Base-by-base conservation (phyloP, 2,329 filamentous ascomycete genomes). In the Rugonectria rugulosa region DNA sequence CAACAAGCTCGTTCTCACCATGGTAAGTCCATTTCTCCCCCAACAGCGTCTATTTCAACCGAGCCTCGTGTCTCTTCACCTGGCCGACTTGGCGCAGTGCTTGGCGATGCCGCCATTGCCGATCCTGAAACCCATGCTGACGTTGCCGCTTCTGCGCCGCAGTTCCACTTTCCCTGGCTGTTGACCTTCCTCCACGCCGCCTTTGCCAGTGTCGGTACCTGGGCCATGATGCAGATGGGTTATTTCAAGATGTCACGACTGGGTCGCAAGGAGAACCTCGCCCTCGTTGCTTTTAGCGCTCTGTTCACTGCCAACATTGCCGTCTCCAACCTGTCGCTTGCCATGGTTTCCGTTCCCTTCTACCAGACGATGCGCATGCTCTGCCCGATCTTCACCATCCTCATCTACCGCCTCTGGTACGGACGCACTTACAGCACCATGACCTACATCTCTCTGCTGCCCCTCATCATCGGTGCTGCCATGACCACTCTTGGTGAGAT, bases 281-380 rank as follows among this genome's bases (percentile, higher is more conserved):
- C 79, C n/a, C 76, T 86, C 34, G 71, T 84, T 26, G 77, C 80
- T 41, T 87, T 87, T 69, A 87, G 84, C 29, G 75, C 81, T 34
- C 77, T 87, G 7, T 87, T 86, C 71, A 87, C 84, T 14, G 76
- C 84, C 68, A 87, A 87, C 70, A 86, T 87, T 62, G 84, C 84
- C 54, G 80, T 86, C 40, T 85, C 82, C n/a, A 87, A 87, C 70
- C 76, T 86, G 20, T 86, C 84, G n/a, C 76, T 87, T 31, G 76
- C 75, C 57, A 79, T 85, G 78, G 84, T 85, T 31, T 87, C 85
- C 1, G 82, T 88, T n/a, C 82, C 85, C 2, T 88, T 88, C 71
- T 86, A 87, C 70, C 85, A 88, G 69, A 84, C 86, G 54, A 81
- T 87, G 70, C 80, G 85, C 60, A 85, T 85, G 57, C 82, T 84